Conservation (phyloP, 495 filamentous ascomycete genomes). For the Aspergillus ostianus region DNA sequence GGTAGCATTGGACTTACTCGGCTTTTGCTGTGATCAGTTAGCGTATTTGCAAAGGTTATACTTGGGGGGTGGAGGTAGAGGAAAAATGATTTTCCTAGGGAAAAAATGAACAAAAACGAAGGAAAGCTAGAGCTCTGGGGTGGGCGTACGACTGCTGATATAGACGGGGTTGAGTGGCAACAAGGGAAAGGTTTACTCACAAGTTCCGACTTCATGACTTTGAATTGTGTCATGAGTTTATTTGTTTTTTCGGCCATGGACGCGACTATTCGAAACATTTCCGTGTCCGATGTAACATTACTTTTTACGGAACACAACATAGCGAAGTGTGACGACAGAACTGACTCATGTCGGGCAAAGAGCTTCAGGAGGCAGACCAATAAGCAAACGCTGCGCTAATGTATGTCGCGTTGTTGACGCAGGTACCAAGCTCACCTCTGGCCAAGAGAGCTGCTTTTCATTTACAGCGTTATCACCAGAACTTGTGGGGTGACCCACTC, state of each 20-base stretch:
- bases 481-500: background rate
- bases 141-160: too few species aligned
- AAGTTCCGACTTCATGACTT: conserved; percentile 32
- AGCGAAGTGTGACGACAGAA: conserved; percentile 36
- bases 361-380: conserved; percentile 20
- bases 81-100: too few species aligned
- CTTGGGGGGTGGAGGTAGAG: too few species aligned
- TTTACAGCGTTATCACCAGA: background rate
- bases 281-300: conserved; percentile 21
- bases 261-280: conserved; percentile 28
- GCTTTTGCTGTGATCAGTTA: background rate
- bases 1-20: background rate
- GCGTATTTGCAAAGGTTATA: too few species aligned
- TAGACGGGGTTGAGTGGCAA: background rate
- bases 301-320: conserved; percentile 31
- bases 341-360: conserved; percentile 34
- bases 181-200: background rate
- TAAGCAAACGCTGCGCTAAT: background rate
- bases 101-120: too few species aligned
- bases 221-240: conserved; percentile 34
- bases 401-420: background rate
- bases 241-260: conserved; percentile 40
- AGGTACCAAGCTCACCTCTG: conserved; percentile 20
- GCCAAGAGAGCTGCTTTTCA: conserved; percentile 13
- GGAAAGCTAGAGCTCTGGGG: too few species aligned